phyloP scores from a whole-genome alignment of 2,329 filamentous ascomycete species.

The Scytalidium sp. region DNA sequence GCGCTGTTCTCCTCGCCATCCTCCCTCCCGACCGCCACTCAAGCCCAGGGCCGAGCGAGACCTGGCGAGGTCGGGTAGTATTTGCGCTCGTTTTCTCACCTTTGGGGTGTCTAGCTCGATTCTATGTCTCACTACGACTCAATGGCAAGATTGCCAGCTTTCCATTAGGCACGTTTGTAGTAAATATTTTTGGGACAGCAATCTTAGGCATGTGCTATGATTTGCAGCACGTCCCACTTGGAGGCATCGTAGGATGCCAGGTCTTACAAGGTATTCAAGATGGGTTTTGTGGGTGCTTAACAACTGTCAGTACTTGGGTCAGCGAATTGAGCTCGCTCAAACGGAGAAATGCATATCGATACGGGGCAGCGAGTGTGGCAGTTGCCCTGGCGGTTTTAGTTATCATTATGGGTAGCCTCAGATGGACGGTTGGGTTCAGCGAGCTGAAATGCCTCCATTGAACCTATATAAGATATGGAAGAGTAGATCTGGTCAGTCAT shows the following conservation, averaged over 20 bases:
- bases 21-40: conserved; percentile 61
- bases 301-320: conserved; percentile 67
- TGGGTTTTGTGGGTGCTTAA: conserved; percentile 65
- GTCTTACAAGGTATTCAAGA: conserved; percentile 65
- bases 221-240: conserved; percentile 63
- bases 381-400: conserved; percentile 59
- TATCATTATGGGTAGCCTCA: conserved; percentile 70
- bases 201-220: conserved; percentile 77
- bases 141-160: conserved; percentile 67
- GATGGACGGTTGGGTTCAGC: conserved; percentile 64
- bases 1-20: conserved; percentile 67
- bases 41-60: conserved; percentile 35
- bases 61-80: conserved; percentile 72
- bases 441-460: conserved; percentile 22
- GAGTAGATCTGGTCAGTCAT: too few species aligned
- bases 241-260: conserved; percentile 60
- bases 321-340: conserved; percentile 54
- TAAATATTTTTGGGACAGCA: conserved; percentile 75
- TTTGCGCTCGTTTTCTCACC: conserved; percentile 84
- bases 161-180: conserved; percentile 80
- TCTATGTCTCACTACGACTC: conserved; percentile 68
- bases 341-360: conserved; percentile 62
- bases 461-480: too few species aligned
- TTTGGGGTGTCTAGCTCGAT: conserved; percentile 71
- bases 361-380: conserved; percentile 60